Percentiles rank a stretch among this genome's conserved stretches.
phyloP scores from a whole-genome alignment of 768 basidiomycete species.

The Boletus subcaerulescens region DNA sequence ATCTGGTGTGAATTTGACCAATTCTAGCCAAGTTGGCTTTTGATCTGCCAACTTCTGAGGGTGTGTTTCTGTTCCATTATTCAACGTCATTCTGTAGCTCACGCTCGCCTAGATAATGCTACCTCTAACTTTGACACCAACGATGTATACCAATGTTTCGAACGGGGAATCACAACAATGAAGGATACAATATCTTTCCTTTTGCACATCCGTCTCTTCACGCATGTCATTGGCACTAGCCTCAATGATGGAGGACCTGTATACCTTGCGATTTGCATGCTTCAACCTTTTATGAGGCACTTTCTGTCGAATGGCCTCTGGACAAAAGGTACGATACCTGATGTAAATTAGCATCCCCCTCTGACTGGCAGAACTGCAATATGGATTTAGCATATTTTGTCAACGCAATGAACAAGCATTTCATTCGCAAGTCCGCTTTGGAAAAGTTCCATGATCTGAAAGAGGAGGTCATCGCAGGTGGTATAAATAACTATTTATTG shows the following conservation, averaged over 20 bases:
- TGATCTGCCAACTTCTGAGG: slow-evolving; percentile 24
- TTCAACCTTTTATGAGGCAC: slow-evolving; percentile 5
- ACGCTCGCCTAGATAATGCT: slow-evolving; percentile 4
- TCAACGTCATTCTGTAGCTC: background rate
- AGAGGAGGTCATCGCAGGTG: slow-evolving; percentile 24
- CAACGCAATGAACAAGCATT: slow-evolving; percentile 14
- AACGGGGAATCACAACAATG: slow-evolving; percentile 5
- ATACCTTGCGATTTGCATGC: slow-evolving; percentile 20
- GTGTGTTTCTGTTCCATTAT: background rate
- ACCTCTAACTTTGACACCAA: background rate
- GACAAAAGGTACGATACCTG: slow-evolving; percentile 14
- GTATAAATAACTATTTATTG: slow-evolving; percentile 9
- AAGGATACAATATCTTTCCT: slow-evolving; percentile 15
- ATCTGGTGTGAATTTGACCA: background rate
- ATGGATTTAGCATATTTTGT: slow-evolving; percentile 17
- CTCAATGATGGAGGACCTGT: slow-evolving; percentile 19
- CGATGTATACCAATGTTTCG: slow-evolving; percentile 10
- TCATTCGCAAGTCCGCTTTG: slow-evolving; percentile 21
- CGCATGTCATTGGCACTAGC: slow-evolving; percentile 13
- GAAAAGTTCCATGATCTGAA: slow-evolving; percentile 12
- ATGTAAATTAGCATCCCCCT: background rate
- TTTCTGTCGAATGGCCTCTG: slow-evolving; percentile 13
- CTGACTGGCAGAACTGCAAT: background rate
- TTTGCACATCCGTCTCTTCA: slow-evolving; percentile 23
- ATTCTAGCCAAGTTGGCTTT: slow-evolving; percentile 14